Evolutionary conservation across 495 filamentous ascomycete genomes (phyloP).

Genomic region (Annulohypoxylon stygium): DNA sequence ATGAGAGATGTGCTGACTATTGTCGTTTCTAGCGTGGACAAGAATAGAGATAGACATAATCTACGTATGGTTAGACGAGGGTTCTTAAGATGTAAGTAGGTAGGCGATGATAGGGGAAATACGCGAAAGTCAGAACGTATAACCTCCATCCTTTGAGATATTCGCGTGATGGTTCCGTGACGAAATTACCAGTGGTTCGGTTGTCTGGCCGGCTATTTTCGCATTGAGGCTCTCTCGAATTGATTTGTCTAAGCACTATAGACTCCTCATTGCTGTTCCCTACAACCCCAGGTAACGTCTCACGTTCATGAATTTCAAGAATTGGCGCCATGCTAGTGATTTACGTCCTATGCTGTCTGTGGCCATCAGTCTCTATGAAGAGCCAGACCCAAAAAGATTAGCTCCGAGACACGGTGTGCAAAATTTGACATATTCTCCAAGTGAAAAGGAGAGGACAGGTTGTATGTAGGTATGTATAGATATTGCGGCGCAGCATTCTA

Average conservation of each 20-base stretch:
- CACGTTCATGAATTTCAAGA: conserved; percentile 21
- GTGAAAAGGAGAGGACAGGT: conserved; percentile 13
- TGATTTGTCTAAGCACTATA: conserved; percentile 21
- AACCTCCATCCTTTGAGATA: conserved; percentile 65
- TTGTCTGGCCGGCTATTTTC: conserved; percentile 9
- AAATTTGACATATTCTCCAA: background rate
- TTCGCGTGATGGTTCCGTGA: conserved; percentile 18
- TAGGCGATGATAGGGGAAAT: conserved; percentile 8
- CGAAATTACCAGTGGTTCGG: background rate
- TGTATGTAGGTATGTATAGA: background rate
- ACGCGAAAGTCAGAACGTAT: conserved; percentile 56
- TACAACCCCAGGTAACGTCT: background rate
- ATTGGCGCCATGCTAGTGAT: conserved; percentile 8
- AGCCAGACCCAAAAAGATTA: conserved; percentile 7
- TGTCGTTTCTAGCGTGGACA: conserved; percentile 68
- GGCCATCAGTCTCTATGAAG: background rate
- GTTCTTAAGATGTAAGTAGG: background rate
- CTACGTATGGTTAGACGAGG: conserved; percentile 46
- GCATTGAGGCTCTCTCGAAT: conserved; percentile 24
- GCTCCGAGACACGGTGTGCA: background rate
- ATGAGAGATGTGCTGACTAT: conserved; percentile 71
- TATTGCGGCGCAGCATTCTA: conserved; percentile 16
- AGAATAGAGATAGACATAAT: conserved; percentile 62
- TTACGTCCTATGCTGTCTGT: background rate
- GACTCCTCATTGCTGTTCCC: conserved; percentile 17